Conservation (phyloP, 2,329 filamentous ascomycete species). For the Pseudogymnoascus sp. region DNA sequence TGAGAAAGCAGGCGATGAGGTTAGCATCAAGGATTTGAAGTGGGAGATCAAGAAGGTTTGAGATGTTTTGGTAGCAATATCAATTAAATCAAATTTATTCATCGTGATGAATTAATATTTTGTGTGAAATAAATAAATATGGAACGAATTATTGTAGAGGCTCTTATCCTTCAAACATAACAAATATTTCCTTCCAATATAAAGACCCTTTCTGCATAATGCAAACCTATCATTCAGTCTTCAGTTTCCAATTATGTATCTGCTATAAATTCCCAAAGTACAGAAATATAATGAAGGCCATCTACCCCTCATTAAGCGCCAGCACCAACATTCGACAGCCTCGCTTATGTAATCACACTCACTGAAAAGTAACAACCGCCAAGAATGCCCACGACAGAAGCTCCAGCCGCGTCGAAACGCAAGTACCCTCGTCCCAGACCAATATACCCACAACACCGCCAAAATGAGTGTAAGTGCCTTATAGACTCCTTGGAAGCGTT, state of each 20-base stretch:
- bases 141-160: background rate
- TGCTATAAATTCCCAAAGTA: background rate
- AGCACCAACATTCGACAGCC: slow-evolving; percentile 4
- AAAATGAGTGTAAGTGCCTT: slow-evolving; percentile 32
- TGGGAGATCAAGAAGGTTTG: slow-evolving; percentile 60
- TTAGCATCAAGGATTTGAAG: slow-evolving; percentile 80
- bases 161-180: background rate
- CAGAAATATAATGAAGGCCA: background rate
- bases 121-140: background rate
- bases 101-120: background rate
- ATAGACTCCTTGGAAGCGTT: background rate
- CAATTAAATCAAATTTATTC: background rate
- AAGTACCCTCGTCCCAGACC: slow-evolving; percentile 11
- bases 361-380: slow-evolving; percentile 12
- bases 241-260: background rate
- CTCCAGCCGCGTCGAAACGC: slow-evolving; percentile 15
- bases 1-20: slow-evolving; percentile 84
- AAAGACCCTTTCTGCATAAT: background rate
- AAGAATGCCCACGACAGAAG: slow-evolving; percentile 21
- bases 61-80: background rate
- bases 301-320: slow-evolving; percentile 7
- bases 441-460: slow-evolving; percentile 12
- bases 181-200: background rate
- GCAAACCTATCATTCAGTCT: background rate
- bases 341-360: background rate